Conservation (phyloP, 352 stramenopile species). For the Phytophthora sojae region DNA sequence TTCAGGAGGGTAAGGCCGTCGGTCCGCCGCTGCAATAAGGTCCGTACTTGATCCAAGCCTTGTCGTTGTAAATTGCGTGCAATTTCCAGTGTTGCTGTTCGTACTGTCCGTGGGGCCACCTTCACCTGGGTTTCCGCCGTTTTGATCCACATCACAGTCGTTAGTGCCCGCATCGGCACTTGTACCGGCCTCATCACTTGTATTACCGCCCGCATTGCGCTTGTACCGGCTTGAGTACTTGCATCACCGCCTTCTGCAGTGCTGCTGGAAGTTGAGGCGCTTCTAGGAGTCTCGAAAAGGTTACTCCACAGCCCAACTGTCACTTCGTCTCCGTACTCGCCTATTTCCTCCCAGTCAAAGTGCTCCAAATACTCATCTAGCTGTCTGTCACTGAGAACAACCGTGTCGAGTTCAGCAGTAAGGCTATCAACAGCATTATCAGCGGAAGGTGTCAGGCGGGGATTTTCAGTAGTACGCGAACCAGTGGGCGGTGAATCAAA, state of each 20-base stretch:
- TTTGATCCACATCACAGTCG: not conserved
- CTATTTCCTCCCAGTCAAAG: not conserved
- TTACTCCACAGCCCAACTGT: not conserved
- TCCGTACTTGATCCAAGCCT: not conserved
- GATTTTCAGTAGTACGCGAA: not conserved
- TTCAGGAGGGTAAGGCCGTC: not conserved
- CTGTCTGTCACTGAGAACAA: slow-evolving; percentile 1
- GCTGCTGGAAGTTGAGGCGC: not conserved
- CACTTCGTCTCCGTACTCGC: not conserved
- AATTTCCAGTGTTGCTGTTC: not conserved
- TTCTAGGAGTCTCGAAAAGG: not conserved
- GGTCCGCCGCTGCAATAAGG: not conserved
- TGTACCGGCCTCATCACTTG: not conserved
- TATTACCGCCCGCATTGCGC: not conserved
- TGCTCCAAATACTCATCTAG: not conserved
- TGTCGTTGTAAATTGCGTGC: not conserved
- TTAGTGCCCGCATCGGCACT: not conserved
- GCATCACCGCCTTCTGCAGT: not conserved
- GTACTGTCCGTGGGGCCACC: not conserved
- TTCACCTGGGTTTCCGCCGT: not conserved
- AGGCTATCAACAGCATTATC: not conserved
- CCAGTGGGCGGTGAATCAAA: not conserved
- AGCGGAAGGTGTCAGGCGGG: not conserved
- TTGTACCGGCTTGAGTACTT: not conserved
- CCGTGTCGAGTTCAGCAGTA: not conserved